Evolutionary conservation across 129 eudicot genomes (phyloP), one percentile per base, ranked within the genome.

Genomic region (Silybum marianum): DNA sequence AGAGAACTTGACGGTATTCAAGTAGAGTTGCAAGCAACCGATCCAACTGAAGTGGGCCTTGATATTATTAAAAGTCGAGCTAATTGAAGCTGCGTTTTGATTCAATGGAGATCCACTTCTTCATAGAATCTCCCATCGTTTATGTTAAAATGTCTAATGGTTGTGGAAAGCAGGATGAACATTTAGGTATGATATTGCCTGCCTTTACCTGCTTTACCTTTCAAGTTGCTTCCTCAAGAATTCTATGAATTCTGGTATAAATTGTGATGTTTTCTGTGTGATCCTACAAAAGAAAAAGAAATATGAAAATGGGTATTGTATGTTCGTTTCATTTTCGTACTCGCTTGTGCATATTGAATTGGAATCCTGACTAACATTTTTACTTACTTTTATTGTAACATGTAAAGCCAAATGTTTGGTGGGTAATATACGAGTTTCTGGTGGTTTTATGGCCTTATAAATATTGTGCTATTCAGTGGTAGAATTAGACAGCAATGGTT

Each of bases 1-100:
- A 86, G 94, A 84, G 94, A 90, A 74, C 87, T 90, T 21, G 94
- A 90, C 18, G 91, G 92, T 19, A 88, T 90, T 68, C 91, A 88
- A 83, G 82, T 90, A 9, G 94, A 90, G 70, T 73, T 90, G 78
- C 95, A 88, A 81, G 92, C 92, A 3, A 90, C 95, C 6, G 83
- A 80, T 80, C 84, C 84, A 54, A 80, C 84, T 36, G 84, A 80
- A 40, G 78, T 72, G 63, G 78, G 77, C 23, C 77, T 80, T 72
- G 84, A 80, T 73, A 73, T 71, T 80, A 80, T 80, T 36, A 80
- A 60, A 71, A 79, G 75, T 21, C 82, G 82, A 16, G 82, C 82
- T 48, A 79, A 79, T 39, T 80, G 58, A 80, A 78, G 42, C 66
- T 78, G 74, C 25, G 14, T 67, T 78, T 65, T 22, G 3, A 40